Evolutionary conservation across 2,329 filamentous ascomycete species (phyloP), one percentile per base, ranked within the genome.

Genomic region (Plectosphaerella plurivora): DNA sequence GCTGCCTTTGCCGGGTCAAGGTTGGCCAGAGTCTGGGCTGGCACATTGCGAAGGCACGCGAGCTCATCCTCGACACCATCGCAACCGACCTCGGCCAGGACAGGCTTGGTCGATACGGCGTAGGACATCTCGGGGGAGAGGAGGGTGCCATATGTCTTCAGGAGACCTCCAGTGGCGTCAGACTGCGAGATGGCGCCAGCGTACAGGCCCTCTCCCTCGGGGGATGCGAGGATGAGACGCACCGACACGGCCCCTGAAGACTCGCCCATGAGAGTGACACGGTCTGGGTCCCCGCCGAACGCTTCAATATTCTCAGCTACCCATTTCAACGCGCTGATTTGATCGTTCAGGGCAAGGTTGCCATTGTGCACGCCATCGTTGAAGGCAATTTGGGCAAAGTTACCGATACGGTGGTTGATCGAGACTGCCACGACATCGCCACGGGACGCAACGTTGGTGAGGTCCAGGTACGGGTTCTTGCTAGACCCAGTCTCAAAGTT

Each of bases 331-430:
- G 75, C 77, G 22, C 70, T 70, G 49, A 76, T 72, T 57, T 77
- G 73, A 58, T 81, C 77, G 5, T 68, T 69, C 2, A 81, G 63
- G 5, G 75, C 75, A 49, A 72, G 77, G 52, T 80, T 80, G 25
- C 76, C 76, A 16, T 73, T 73, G 3, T 73, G 70, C 4, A 68
- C 61, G 15, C 73, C 71, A 55, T 77, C 70, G 22, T 70, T 58
- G 8, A 83, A 69, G 1, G 81, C 81, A 0, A 85, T 66, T 58
- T 83, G 85, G 0, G 82, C 82, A 1, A 85, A 69, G 0, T 78
- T 82, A 0, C 72, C 73, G 4, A 84, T 65, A 9, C 83, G 77
- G 63, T 85, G 85, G 66, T 85, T 84, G 67, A 84, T 79, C 18
- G 68, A 64, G 8, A 86, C 82, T 3, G 82, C 73, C 0, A 86